phyloP scores from a whole-genome alignment of 352 stramenopile genomes.

The Globisporangium mamillatum region DNA sequence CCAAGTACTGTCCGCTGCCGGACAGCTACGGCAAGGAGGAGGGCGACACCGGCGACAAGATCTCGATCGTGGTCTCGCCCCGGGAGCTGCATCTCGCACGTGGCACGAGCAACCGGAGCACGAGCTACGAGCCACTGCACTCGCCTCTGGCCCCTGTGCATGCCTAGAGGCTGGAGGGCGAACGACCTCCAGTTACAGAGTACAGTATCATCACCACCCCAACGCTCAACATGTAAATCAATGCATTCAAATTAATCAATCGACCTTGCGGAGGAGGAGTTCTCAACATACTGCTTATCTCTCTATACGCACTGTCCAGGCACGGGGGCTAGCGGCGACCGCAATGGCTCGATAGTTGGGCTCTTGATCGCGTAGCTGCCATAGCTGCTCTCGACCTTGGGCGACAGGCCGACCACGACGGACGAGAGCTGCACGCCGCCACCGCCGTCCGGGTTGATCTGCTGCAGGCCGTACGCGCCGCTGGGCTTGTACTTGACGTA shows the following conservation, averaged over 20 bases:
- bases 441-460: background rate
- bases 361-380: slow-evolving; percentile 4
- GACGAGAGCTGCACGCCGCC: background rate
- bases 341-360: slow-evolving; percentile 1
- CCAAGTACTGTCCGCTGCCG: slow-evolving; percentile 34
- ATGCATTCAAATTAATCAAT: background rate
- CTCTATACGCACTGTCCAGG: background rate
- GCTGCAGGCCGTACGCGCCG: background rate
- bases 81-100: slow-evolving; percentile 1
- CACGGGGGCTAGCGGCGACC: background rate
- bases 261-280: background rate
- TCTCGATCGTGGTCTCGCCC: slow-evolving; percentile 4
- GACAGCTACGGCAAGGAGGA: slow-evolving; percentile 22
- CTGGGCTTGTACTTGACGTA: slow-evolving; percentile 37
- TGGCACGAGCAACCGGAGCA: background rate
- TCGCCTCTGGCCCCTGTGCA: background rate
- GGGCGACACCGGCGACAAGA: background rate
- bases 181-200: background rate
- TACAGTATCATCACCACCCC: background rate
- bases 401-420: background rate
- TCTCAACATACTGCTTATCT: background rate
- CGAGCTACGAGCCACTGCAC: slow-evolving; percentile 7
- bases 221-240: background rate
- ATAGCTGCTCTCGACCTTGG: background rate
- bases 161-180: background rate